Conservation (phyloP, 2,329 filamentous ascomycete genomes). For the Hyphodiscus sp. region DNA sequence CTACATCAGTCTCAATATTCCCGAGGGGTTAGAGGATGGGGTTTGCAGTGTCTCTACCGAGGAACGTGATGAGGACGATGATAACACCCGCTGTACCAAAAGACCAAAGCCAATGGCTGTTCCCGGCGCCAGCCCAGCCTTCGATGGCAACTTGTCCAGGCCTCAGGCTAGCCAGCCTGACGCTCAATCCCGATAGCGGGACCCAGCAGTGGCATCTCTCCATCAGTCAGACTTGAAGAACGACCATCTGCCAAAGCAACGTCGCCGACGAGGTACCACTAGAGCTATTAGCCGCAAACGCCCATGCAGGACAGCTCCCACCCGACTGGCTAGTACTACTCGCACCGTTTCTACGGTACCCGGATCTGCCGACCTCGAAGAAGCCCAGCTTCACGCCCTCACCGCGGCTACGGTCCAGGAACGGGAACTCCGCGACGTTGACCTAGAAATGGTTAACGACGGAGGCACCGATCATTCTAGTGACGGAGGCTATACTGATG, state of each 20-base stretch:
- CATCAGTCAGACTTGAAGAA: not conserved
- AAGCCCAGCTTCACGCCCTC: not conserved
- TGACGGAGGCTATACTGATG: conserved; percentile 16
- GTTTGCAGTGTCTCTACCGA: not conserved
- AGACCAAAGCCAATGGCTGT: not conserved
- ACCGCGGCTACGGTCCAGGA: no score
- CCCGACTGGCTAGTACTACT: no score
- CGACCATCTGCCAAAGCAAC: not conserved
- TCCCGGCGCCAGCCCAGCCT: not conserved
- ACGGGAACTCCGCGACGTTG: no score
- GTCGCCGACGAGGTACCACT: not conserved
- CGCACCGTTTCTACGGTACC: not conserved
- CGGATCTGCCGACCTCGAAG: not conserved
- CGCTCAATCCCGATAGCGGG: not conserved
- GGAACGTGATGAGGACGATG: not conserved
- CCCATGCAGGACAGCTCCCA: no score
- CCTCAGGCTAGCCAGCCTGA: no score
- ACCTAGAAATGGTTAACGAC: conserved; percentile 10
- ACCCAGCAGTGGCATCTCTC: not conserved
- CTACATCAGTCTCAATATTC: not conserved
- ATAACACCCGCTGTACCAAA: not conserved
- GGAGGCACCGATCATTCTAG: no score
- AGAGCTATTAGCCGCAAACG: not conserved
- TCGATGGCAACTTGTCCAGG: no score
- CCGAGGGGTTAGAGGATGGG: not conserved